Conservation (phyloP, 2,329 filamentous ascomycete species). For the Cephalotrichum gorgonifer region DNA sequence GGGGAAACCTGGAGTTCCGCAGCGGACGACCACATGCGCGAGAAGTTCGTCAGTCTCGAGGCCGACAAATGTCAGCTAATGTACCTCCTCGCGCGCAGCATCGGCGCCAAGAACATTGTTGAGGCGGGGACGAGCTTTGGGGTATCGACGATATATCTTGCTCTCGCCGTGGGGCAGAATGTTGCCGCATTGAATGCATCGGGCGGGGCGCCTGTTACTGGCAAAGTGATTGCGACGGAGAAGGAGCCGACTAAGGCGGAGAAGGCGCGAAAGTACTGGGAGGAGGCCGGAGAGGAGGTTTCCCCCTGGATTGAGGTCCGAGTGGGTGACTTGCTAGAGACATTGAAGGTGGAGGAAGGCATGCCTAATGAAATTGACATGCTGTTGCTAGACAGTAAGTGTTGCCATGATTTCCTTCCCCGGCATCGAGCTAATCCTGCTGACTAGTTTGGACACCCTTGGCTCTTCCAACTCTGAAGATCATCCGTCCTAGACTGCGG, state of each 20-base stretch:
- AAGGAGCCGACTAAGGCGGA: slow-evolving; percentile 43
- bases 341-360: slow-evolving; percentile 24
- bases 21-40: slow-evolving; percentile 15
- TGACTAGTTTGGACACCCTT: slow-evolving; percentile 15
- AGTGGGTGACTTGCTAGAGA: slow-evolving; percentile 47
- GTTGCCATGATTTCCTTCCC: slow-evolving; percentile 14
- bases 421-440: background rate
- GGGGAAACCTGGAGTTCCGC: slow-evolving; percentile 16
- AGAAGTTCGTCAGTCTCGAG: slow-evolving; percentile 51
- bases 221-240: slow-evolving; percentile 47
- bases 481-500: slow-evolving; percentile 32
- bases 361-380: slow-evolving; percentile 42
- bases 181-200: slow-evolving; percentile 21
- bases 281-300: slow-evolving; percentile 34
- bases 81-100: slow-evolving; percentile 40
- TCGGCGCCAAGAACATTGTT: slow-evolving; percentile 38
- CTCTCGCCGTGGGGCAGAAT: slow-evolving; percentile 43
- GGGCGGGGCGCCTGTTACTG: background rate
- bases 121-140: slow-evolving; percentile 54
- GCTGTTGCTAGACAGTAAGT: slow-evolving; percentile 47
- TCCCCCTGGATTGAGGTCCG: slow-evolving; percentile 42
- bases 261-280: slow-evolving; percentile 43
- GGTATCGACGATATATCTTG: slow-evolving; percentile 52
- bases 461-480: slow-evolving; percentile 38
- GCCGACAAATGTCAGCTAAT: slow-evolving; percentile 46